Evolutionary conservation across 179 eudicot species (phyloP).

Genomic region (Beta macrorhiza): DNA sequence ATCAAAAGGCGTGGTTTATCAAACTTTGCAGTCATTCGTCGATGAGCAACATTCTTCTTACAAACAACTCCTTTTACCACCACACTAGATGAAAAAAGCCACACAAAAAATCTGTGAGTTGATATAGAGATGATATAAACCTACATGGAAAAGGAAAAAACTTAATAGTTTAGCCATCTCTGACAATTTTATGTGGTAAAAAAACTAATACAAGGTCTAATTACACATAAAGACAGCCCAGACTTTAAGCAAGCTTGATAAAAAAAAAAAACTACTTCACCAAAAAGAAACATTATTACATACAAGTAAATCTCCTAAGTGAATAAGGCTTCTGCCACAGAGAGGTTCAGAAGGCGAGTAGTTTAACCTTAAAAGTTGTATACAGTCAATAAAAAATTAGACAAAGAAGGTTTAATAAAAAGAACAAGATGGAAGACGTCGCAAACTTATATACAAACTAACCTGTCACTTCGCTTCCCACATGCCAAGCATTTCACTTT

Average conservation of each 20-base stretch:
- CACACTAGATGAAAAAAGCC: constrained; percentile 28
- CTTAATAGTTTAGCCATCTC: background rate
- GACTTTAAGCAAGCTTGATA: background rate
- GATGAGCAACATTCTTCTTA: constrained; percentile 60
- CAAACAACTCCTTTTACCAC: constrained; percentile 56
- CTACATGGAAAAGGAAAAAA: background rate
- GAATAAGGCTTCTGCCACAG: background rate
- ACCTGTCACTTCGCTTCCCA: constrained; percentile 52
- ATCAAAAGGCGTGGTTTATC: constrained; percentile 45
- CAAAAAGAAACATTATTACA: background rate
- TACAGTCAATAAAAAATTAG: too few relatives aligned
- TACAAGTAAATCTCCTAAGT: background rate
- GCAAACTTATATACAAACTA: constrained; percentile 22
- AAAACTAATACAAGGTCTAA: background rate
- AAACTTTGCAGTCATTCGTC: constrained; percentile 49
- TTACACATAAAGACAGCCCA: background rate
- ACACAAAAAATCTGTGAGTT: background rate
- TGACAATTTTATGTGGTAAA: background rate
- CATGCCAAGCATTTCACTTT: constrained; percentile 53
- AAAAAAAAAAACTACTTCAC: background rate
- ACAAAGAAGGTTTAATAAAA: background rate
- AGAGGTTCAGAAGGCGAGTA: background rate
- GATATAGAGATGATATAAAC: constrained; percentile 6
- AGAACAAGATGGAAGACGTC: background rate
- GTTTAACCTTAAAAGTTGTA: background rate